Conservation (phyloP, 805 yeast species). For the Wickerhamiella allomyrinae region DNA sequence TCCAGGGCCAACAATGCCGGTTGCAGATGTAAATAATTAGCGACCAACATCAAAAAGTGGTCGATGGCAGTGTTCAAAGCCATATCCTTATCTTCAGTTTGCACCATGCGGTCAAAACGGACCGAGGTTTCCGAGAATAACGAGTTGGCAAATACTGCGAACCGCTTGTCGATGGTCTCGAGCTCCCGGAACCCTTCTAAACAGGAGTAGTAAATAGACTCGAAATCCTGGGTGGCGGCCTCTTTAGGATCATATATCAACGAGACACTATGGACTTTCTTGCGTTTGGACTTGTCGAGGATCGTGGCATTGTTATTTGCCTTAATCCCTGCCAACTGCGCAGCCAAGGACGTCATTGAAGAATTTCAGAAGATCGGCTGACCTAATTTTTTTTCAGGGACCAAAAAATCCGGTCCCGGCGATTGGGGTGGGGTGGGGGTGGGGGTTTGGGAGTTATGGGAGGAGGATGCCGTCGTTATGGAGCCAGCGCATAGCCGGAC, state of each 20-base stretch:
- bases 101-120: constrained; percentile 67
- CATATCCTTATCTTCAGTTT: constrained; percentile 61
- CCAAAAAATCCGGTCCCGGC: no score
- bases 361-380: background rate
- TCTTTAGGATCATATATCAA: constrained; percentile 70
- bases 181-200: constrained; percentile 65
- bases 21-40: constrained; percentile 61
- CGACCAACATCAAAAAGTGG: constrained; percentile 55
- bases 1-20: constrained; percentile 76
- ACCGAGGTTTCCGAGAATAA: constrained; percentile 76
- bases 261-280: constrained; percentile 78
- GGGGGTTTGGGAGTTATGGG: no score
- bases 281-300: constrained; percentile 74
- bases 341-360: constrained; percentile 51
- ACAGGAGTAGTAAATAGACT: constrained; percentile 57
- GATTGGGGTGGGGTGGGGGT: no score
- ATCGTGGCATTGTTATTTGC: constrained; percentile 41
- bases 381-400: background rate
- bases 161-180: constrained; percentile 57
- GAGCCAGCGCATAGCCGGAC: no score
- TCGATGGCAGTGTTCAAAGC: constrained; percentile 61
- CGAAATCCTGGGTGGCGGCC: constrained; percentile 93
- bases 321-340: constrained; percentile 58
- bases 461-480: no score
- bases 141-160: constrained; percentile 51